phyloP scores from a whole-genome alignment of 73 alveolate genomes.

The Tetrahymena thermophila region DNA sequence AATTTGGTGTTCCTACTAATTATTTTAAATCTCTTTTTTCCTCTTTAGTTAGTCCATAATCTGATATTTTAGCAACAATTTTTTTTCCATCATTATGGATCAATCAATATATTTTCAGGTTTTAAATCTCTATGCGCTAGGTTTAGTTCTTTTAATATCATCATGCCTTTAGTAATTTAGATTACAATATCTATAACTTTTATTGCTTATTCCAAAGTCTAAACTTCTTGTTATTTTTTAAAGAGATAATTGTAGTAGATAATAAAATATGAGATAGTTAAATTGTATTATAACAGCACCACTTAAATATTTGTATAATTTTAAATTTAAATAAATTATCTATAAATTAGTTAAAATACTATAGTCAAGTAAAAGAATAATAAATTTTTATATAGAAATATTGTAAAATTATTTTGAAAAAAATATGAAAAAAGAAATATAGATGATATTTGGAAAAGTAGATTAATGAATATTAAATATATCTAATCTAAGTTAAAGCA shows the following conservation, averaged over 20 bases:
- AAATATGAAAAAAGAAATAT: too few relatives aligned
- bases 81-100: not conserved
- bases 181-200: not conserved
- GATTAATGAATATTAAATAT: too few relatives aligned
- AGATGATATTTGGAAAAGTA: too few relatives aligned
- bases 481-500: too few relatives aligned
- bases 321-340: too few relatives aligned
- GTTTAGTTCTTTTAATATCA: not conserved
- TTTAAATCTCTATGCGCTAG: not conserved
- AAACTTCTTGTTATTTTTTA: not conserved
- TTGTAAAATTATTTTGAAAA: too few relatives aligned
- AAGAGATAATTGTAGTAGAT: not conserved
- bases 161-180: not conserved
- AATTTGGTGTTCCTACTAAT: not conserved
- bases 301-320: too few relatives aligned
- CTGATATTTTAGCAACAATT: not conserved
- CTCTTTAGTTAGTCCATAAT: not conserved
- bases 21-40: not conserved
- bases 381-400: too few relatives aligned
- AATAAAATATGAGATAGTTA: too few relatives aligned
- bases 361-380: too few relatives aligned
- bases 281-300: too few relatives aligned
- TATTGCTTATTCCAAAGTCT: not conserved
- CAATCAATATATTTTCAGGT: not conserved
- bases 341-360: too few relatives aligned